These are phyloP conservation scores for Pythium sukuiense DNA, from an alignment of 352 stramenopile species.

Conservation along the genomic window DNA sequence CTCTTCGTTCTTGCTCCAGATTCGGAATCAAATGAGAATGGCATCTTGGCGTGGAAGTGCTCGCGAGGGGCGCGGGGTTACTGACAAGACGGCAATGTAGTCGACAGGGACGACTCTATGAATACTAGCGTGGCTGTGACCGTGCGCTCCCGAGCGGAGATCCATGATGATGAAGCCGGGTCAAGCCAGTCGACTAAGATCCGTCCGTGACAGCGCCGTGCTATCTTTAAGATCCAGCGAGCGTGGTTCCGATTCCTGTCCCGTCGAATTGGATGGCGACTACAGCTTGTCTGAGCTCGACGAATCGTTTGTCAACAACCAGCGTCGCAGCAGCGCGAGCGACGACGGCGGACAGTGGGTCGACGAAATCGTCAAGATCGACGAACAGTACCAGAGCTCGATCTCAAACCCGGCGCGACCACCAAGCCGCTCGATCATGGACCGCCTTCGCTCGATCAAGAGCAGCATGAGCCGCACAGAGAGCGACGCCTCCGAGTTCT, in stretches of 20 bases:
- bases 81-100: too few species aligned
- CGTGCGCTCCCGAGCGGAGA: too few species aligned
- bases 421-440: constrained; percentile 44
- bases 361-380: constrained; percentile 33
- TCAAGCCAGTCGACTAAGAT: too few species aligned
- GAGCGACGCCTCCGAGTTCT: constrained; percentile 23
- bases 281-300: constrained; percentile 44
- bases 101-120: too few species aligned
- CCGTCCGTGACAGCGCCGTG: too few species aligned
- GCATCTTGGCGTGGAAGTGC: too few species aligned
- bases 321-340: constrained; percentile 27
- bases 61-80: too few species aligned
- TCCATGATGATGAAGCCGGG: too few species aligned
- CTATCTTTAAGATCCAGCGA: constrained; percentile 74
- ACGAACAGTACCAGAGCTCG: constrained; percentile 19
- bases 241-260: constrained; percentile 45
- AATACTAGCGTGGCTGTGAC: too few species aligned
- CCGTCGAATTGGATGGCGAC: constrained; percentile 31
- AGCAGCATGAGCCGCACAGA: constrained; percentile 31
- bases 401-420: constrained; percentile 20
- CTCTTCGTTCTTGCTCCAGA: too few species aligned
- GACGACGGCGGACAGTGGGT: constrained; percentile 34
- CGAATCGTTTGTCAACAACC: constrained; percentile 39
- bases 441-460: constrained; percentile 70
- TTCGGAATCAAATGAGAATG: too few species aligned